Evolutionary conservation across 768 basidiomycete genomes (phyloP), one percentile per base, ranked within the genome.

Genomic region (Wakefieldia striispora): DNA sequence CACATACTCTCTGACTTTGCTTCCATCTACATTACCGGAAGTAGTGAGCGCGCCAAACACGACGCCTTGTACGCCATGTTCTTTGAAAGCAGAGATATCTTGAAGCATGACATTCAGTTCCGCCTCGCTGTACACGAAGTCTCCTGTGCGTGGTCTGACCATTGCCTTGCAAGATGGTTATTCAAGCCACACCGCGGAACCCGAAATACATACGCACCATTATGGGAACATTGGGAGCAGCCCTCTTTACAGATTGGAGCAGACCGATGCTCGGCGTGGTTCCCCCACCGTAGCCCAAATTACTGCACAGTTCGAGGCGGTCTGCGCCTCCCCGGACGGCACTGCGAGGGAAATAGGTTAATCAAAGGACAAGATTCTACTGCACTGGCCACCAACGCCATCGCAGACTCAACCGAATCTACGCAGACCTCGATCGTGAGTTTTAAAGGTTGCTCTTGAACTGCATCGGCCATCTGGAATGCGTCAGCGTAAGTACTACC

Each of bases 121-220:
- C 8, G 69, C 67, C 9, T 77, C 65, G 3, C 83, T 76, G 64
- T 91, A 94, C 4, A 83, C 61, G 64, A 94, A 93, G 63, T 91
- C 88, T 0, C 91, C 91, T 3, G 76, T 71, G 24, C 91, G 78
- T 10, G 91, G 89, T 31, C 91, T 80, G 49, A 93, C 74, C 88
- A 94, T 91, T 20, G 75, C 78, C 91, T 91, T 56, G 47, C 19
- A 40, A 43, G 31, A 42, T 36, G 46, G n/a, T 26, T 37, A 50
- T 16, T 24, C 36, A 16, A 7, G 31, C 14, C 7, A 33, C 7
- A 35, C 29, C 11, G 40, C 6, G 3, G 41, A 40, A 40, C 17
- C 45, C n/a, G 47, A 50, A 16, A 35, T 21, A 42, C 68, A 52
- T 62, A 84, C 71, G 48, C 59, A 90, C 91, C 88, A 93, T 90